Evolutionary conservation across 352 stramenopile species (phyloP), one percentile per base, ranked within the genome.

Genomic region (Pythium utonaiense): DNA sequence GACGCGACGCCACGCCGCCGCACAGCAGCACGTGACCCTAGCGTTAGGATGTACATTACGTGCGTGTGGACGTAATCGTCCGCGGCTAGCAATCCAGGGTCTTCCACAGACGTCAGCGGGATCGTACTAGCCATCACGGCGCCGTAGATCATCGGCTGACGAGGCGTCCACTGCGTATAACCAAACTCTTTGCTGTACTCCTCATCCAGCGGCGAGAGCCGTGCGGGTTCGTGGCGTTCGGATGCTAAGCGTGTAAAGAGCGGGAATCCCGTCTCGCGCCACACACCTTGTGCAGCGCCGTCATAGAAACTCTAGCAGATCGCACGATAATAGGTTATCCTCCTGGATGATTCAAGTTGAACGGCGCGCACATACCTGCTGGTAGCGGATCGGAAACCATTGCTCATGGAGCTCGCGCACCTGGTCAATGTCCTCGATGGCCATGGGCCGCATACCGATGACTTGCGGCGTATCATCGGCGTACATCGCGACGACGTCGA

Each of bases 321-420:
- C 14, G 40, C 16, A 33, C 5, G 5, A 33, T 9, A 33, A 33
- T 33, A 9, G 9, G 28, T 33, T n/a, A n/a, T n/a, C n/a, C n/a
- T n/a, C n/a, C n/a, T n/a, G n/a, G n/a, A n/a, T n/a, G n/a, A n/a
- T n/a, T n/a, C n/a, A n/a, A n/a, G n/a, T n/a, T n/a, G 50, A 48
- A 16, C 21, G 17, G 21, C 27, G 21, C 21, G 19, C 17, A 50
- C 64, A 21, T 22, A 80, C 73, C 69, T 97, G 77, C 64, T 97
- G 97, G 76, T 99, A 99, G 30, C 86, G 76, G 40, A 99, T 98
- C 3, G 96, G 96, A 67, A 99, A 99, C 92, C 95, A 98, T 62
- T 97, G 74, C 67, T 98, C 95, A 72, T 99, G 96, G 44, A 99
- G 76, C 38, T 67, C 66, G 70, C 96, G 93, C 60, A 99, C 90